Percentiles rank a stretch among this genome's conserved stretches.
Evolutionary conservation across 2,329 filamentous ascomycete genomes (phyloP).

Genomic region (Pseudogymnoascus sp.): DNA sequence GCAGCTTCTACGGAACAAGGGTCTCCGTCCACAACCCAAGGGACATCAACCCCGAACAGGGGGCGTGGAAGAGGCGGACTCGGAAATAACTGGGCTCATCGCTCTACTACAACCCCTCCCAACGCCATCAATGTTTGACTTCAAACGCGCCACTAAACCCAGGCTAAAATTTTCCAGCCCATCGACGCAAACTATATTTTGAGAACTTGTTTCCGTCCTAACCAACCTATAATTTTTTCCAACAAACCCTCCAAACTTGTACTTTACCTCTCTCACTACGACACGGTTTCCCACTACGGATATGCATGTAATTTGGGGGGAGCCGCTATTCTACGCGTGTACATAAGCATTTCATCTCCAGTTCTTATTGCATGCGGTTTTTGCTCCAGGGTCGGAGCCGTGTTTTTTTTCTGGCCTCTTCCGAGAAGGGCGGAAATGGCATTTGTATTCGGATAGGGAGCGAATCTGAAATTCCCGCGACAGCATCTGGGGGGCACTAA

Average conservation of each 20-base stretch:
- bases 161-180: not conserved
- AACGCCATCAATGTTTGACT: conserved; percentile 9
- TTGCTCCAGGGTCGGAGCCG: conserved; percentile 4
- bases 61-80: conserved; percentile 25
- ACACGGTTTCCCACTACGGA: conserved; percentile 1
- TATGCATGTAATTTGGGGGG: conserved; percentile 11
- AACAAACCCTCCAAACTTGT: conserved; percentile 9
- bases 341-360: conserved; percentile 4
- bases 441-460: conserved; percentile 6
- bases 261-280: conserved; percentile 9
- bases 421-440: not conserved
- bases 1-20: conserved; percentile 24
- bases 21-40: conserved; percentile 21
- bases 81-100: conserved; percentile 11
- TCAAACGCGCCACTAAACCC: conserved; percentile 3
- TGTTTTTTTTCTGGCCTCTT: conserved; percentile 5
- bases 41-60: conserved; percentile 19
- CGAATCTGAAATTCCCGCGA: not conserved
- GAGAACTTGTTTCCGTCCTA: conserved; percentile 8
- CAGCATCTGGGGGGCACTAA: not conserved
- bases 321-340: conserved; percentile 10
- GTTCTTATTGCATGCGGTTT: conserved; percentile 11
- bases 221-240: conserved; percentile 9
- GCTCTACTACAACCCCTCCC: conserved; percentile 1
- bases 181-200: conserved; percentile 11